These are phyloP conservation scores for Talaromyces sp. DNA, from an alignment of 2,329 filamentous ascomycete species.

Conservation along the genomic window DNA sequence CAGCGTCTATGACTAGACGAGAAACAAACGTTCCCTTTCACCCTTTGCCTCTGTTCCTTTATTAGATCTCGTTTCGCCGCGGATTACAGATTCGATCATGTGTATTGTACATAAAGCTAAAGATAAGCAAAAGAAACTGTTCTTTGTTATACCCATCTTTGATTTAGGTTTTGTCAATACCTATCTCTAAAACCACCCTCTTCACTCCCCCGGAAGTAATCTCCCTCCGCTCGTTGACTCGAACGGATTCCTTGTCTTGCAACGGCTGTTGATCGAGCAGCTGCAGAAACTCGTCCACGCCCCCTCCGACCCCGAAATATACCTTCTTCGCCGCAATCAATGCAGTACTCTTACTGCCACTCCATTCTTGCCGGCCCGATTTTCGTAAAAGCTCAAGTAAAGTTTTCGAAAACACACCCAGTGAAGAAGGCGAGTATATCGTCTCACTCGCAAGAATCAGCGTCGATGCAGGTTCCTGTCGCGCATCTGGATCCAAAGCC, in stretches of 20 bases:
- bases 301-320: conserved; percentile 65
- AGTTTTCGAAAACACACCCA: conserved; percentile 54
- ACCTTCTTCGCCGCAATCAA: conserved; percentile 61
- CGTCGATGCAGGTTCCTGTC: conserved; percentile 10
- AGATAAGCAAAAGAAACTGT: background rate
- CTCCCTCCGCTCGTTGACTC: conserved; percentile 34
- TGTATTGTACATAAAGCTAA: conserved; percentile 19
- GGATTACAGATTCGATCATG: background rate
- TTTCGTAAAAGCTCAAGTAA: conserved; percentile 49
- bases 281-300: conserved; percentile 56
- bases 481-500: conserved; percentile 22
- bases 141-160: background rate
- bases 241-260: conserved; percentile 23
- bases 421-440: conserved; percentile 57
- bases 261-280: conserved; percentile 27
- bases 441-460: conserved; percentile 61
- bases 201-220: conserved; percentile 44
- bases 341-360: conserved; percentile 39
- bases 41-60: background rate
- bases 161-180: background rate
- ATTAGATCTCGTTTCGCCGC: background rate
- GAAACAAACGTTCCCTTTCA: background rate
- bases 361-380: conserved; percentile 21
- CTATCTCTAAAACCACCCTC: conserved; percentile 41
- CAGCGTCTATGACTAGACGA: conserved; percentile 42